Base-by-base conservation (phyloP, 2,329 filamentous ascomycete species). In the Talaromyces verruculosus region DNA sequence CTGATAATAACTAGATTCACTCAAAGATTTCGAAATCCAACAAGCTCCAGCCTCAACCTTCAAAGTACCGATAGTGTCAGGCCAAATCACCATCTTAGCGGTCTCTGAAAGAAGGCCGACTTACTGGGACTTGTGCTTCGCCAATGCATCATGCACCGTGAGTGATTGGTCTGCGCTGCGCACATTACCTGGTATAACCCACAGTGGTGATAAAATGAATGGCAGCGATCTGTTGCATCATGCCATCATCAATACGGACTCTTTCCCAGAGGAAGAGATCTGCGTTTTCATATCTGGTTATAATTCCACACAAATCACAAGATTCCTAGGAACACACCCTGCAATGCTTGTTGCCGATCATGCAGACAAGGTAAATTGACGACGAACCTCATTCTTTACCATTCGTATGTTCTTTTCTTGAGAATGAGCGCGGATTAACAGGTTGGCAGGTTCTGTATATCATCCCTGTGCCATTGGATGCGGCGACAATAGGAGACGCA, bases 241-340 rank as follows among this genome's bases (percentile, higher is more conserved):
- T 51, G 53, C 43, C 22, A 64, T 8, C 37, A 59, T 64, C 53
- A 22, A n/a, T 41, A 64, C 49, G 15, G 41, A 51, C 10, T 59
- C 62, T 60, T 37, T 64, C 15, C n/a, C 53, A 33, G 39, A 35
- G 53, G n/a, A 64, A 45, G 53, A 59, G 55, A 51, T 59, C 41
- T 64, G 62, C 19, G 62, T 64, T 35, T 64, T 64, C 41, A 64
- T 64, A 59, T 49, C 62, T 19, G 62, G 62, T 37, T 64, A 59
- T 47, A 7, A 17, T 1, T 59, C 41, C 53, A 64, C 62, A 49
- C 53, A 51, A 7, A 64, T 64, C 41, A 64, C 62, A 30, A 58
- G 53, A 37, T 64, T 64, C 19, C 41, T 59, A 15, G 62, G 62
- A 39, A 64, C 62, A 64, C 28, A 64, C 15, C 62, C 62, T 30